Base-by-base conservation (phyloP, 805 yeast species). In the Kuraishia ogatae region DNA sequence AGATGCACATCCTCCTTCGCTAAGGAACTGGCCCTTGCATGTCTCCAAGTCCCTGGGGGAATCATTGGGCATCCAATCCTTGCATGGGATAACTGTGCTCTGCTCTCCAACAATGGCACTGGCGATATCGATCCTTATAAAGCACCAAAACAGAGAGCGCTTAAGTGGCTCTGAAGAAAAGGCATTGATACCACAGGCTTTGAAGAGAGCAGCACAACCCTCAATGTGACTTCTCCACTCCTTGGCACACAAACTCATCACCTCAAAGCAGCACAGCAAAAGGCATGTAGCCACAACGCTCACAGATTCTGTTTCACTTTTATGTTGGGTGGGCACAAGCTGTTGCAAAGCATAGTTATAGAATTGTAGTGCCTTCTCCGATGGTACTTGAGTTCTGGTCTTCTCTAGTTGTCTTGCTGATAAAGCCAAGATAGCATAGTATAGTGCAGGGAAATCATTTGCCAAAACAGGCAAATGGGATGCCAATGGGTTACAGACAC, bases 91-190 rank as follows among this genome's bases (percentile, higher is more conserved):
- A 56, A 70, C 66, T 1, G 75, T 72, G 2, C 64, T 59, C 53
- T 71, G 66, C 49, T 72, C 75, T 21, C 73, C 73, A 46, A 72
- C 69, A 10, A 68, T 66, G 1, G 70, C 72, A 24, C 70, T 64
- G 49, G 67, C 70, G 8, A 74, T 66, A 57, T 75, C 80, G 68
- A 74, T 66, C 23, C 77, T 61, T 1, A 73, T 74, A 61, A 74
- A 72, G 51, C 71, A 69, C 80, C 80, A 77, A 55, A 77, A 74
- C 50, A 76, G 60, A 0, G 74, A 71, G 55, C 75, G 59, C 50
- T 71, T 72, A 21, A 74, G 63, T 21, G 57, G 58, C 26, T 66
- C 63, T 62, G 69, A 43, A 47, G 72, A 63, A 50, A 70, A 66
- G 1, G 76, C 79, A 58, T 71, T 63, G 50, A 75, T 70, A 6